Conservation (phyloP, 768 basidiomycete species). For the Polyporus arcularius region DNA sequence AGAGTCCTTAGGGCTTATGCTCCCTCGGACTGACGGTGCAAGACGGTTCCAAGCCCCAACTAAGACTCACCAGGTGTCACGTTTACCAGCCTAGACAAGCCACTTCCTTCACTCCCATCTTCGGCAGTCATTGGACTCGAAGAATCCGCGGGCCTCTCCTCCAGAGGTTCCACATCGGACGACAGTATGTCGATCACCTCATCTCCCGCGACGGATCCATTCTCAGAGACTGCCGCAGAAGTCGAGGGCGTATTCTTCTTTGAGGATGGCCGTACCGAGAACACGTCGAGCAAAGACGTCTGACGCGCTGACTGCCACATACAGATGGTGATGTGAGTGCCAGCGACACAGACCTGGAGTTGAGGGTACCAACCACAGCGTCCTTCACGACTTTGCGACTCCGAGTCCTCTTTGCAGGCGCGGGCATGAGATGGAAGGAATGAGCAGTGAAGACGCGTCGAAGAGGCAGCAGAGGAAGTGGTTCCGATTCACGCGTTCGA, state of each 20-base stretch:
- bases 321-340: not conserved
- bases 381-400: constrained; percentile 5
- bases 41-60: not conserved
- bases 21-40: not conserved
- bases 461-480: not conserved
- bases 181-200: constrained; percentile 14
- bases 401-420: not conserved
- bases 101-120: not conserved
- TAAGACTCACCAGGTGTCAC: not conserved
- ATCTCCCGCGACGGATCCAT: constrained; percentile 1
- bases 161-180: constrained; percentile 8
- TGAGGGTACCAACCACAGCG: constrained; percentile 1
- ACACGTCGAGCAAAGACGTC: constrained; percentile 15
- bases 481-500: not conserved
- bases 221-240: constrained; percentile 11
- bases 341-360: not conserved
- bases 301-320: constrained; percentile 11
- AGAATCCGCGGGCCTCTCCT: not conserved
- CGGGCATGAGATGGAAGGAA: not conserved
- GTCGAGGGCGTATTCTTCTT: constrained; percentile 2
- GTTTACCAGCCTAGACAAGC: not conserved
- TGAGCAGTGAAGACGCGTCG: not conserved
- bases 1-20: too few relatives aligned
- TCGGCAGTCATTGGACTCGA: not conserved
- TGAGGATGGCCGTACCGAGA: not conserved